Percentiles rank a stretch among this genome's conserved stretches.
Evolutionary conservation across 257 asterid species (phyloP).

Genomic region (Solanum chiquidenum): DNA sequence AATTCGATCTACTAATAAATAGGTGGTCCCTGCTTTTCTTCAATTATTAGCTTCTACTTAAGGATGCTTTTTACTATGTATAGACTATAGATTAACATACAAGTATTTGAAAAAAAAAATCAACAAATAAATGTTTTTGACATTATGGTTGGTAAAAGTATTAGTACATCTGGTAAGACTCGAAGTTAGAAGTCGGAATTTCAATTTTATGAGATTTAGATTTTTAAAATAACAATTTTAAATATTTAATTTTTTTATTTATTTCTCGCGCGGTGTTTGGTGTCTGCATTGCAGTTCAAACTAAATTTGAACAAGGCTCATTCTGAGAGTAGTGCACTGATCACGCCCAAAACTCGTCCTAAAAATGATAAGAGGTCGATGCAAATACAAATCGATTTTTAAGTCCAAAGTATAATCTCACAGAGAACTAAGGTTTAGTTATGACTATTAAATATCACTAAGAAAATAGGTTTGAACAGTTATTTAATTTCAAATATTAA

Average conservation of each 20-base stretch:
- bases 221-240: no score
- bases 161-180: not conserved
- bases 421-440: no score
- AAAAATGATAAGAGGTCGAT: no score
- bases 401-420: not conserved
- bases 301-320: no score
- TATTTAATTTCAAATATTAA: not conserved
- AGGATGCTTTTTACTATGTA: not conserved
- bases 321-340: no score
- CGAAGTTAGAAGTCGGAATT: no score
- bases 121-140: not conserved
- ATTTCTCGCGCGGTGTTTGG: fast-evolving
- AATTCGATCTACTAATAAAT: not conserved
- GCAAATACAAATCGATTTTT: fast-evolving
- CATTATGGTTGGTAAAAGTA: not conserved
- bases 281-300: no score
- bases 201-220: no score
- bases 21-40: not conserved
- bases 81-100: not conserved
- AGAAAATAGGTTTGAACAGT: not conserved
- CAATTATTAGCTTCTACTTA: not conserved
- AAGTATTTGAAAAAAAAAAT: not conserved
- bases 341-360: no score
- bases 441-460: not conserved
- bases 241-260: no score